Evolutionary conservation across 345 rosid species (phyloP).

Genomic region (Gossypium bickii): DNA sequence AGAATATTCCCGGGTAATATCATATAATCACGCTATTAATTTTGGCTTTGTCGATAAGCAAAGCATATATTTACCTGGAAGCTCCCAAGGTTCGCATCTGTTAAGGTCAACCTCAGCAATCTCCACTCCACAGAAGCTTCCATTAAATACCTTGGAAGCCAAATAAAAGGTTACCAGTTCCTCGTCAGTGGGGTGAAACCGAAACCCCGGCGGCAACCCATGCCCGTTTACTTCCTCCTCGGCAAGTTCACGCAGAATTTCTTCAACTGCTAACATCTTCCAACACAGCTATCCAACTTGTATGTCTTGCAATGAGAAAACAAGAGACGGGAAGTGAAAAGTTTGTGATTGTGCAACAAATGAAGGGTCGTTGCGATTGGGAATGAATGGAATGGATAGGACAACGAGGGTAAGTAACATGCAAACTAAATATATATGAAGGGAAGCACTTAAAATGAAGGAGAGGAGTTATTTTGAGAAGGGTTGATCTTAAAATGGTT

Average conservation of each 20-base stretch:
- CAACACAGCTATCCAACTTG: not conserved
- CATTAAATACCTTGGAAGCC: constrained; percentile 80
- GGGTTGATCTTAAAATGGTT: constrained; percentile 12
- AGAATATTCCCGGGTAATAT: not conserved
- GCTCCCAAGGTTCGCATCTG: constrained; percentile 97
- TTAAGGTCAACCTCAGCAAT: constrained; percentile 91
- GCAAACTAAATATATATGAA: constrained; percentile 30
- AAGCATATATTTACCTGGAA: constrained; percentile 53
- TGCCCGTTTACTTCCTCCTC: constrained; percentile 61
- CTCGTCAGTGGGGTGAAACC: constrained; percentile 97
- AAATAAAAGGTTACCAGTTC: constrained; percentile 87
- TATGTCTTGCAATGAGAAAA: not conserved
- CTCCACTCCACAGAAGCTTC: constrained; percentile 61
- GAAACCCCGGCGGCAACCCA: constrained; percentile 91
- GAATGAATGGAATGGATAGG: not conserved
- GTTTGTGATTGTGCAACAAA: not conserved
- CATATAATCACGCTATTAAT: not conserved
- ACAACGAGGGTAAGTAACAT: not conserved
- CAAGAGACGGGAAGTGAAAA: not conserved
- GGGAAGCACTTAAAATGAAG: constrained; percentile 40
- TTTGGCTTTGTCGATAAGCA: not conserved
- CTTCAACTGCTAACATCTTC: constrained; percentile 56
- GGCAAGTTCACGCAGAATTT: constrained; percentile 53
- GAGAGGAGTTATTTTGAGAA: not conserved
- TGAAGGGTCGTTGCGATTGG: not conserved